These are phyloP conservation scores for Candida smagusa DNA, from an alignment of 1,139 yeast species.

Conservation along the genomic window DNA sequence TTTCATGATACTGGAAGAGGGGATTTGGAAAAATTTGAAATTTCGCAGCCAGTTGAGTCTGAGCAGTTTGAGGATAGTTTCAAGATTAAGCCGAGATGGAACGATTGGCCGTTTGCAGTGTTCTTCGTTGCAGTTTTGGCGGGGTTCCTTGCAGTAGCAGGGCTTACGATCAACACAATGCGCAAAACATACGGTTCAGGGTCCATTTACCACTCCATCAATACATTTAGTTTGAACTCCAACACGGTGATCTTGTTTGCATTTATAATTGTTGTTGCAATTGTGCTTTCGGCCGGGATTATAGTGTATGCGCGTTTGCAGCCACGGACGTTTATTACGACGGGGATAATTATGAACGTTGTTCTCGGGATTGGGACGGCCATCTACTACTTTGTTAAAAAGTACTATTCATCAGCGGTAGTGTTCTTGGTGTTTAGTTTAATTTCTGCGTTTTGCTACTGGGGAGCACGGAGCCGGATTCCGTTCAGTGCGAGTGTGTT, in stretches of 20 bases:
- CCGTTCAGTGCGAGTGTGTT: slow-evolving; percentile 73
- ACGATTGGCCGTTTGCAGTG: slow-evolving; percentile 71
- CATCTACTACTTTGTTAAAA: slow-evolving; percentile 60
- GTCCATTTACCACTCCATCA: slow-evolving; percentile 55
- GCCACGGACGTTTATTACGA: slow-evolving; percentile 65
- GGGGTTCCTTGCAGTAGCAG: slow-evolving; percentile 74
- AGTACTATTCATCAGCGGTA: slow-evolving; percentile 75
- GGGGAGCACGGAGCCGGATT: slow-evolving; percentile 68
- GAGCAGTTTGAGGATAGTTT: slow-evolving; percentile 61
- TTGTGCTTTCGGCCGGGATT: slow-evolving; percentile 57
- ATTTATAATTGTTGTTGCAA: slow-evolving; percentile 60
- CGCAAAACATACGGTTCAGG: slow-evolving; percentile 56
- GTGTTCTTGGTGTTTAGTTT: slow-evolving; percentile 65
- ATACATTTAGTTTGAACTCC: slow-evolving; percentile 63
- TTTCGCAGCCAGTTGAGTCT: slow-evolving; percentile 34
- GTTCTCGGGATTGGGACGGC: slow-evolving; percentile 72
- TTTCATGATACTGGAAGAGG: too few species aligned
- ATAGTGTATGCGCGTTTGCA: slow-evolving; percentile 59
- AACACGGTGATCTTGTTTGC: slow-evolving; percentile 71
- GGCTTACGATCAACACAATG: slow-evolving; percentile 64
- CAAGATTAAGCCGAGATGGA: slow-evolving; percentile 62
- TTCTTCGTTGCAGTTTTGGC: slow-evolving; percentile 58
- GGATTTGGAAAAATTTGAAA: slow-evolving; percentile 20
- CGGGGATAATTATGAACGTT: slow-evolving; percentile 67
- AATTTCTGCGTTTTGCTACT: slow-evolving; percentile 68